Base-by-base conservation (phyloP, 2,329 filamentous ascomycete genomes). In the Pseudonectria foliicola region DNA sequence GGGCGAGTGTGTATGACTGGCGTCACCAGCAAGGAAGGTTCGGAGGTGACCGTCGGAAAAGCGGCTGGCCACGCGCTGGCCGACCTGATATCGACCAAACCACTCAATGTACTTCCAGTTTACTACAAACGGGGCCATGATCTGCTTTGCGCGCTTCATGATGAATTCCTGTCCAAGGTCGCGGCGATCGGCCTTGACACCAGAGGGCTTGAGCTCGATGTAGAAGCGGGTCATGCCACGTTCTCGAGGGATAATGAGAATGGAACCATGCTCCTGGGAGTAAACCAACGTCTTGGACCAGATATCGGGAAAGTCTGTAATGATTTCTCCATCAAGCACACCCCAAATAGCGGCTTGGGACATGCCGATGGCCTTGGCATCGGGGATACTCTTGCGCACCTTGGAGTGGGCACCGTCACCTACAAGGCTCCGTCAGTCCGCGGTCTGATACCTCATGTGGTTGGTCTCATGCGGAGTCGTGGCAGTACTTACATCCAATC, bases 201-300 rank as follows among this genome's bases (percentile, higher is more conserved):
- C 55, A n/a, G n/a, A n/a, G 11, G 66, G 61, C 55, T 74, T 75
- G 35, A 75, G 65, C 55, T 76, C 71, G 38, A 75, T 73, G 48
- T 75, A 76, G 48, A 76, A 66, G 29, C 82, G 73, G 1, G 81
- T 85, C 71, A 85, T 77, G 50, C 82, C 82, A 27, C 79, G 68
- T 56, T 86, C 82, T 26, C 82, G 73, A 4, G 82, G 82, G 34
- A 85, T 80, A 55, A 83, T 81, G n/a, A 86, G 67, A 29, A 85
- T 77, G 0, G 80, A 82, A 3, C 82, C 82, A 29, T 76, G 68
- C 39, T 75, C 68, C 41, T 84, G 75, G 3, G 77, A 80, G 44
- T 80, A 80, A 7, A 85, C 69, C 1, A 82, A 71, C 0, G 80
- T 79, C 60, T 85, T 85, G 55, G 76, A 82, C 80, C 80, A 85